Evolutionary conservation across 306 rosid genomes (phyloP).

Genomic region (Vicia faba): DNA sequence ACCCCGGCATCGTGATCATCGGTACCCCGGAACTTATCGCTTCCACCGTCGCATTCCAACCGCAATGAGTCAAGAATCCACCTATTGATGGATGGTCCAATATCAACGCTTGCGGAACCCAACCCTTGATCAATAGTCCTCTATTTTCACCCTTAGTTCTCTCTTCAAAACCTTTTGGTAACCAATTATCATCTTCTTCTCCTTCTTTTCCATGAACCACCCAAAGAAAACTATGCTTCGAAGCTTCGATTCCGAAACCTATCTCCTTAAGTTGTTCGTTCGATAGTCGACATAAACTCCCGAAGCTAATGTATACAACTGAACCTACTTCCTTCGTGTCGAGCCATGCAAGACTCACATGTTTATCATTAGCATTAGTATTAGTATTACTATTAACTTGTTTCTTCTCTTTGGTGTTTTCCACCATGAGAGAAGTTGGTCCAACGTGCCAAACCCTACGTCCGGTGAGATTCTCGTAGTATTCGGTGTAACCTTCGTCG

Average conservation of each 20-base stretch:
- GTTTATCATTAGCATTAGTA: background rate
- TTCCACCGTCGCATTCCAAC: slow-evolving; percentile 37
- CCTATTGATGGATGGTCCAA: slow-evolving; percentile 28
- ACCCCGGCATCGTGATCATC: slow-evolving; percentile 38
- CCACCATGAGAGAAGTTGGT: slow-evolving; percentile 39
- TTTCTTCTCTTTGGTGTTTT: background rate
- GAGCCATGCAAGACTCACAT: slow-evolving; percentile 38
- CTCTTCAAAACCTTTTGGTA: slow-evolving; percentile 35
- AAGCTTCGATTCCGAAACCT: slow-evolving; percentile 27
- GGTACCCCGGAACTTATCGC: slow-evolving; percentile 39
- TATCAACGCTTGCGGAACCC: slow-evolving; percentile 41
- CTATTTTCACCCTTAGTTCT: slow-evolving; percentile 6
- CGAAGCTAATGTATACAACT: slow-evolving; percentile 38
- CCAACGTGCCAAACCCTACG: slow-evolving; percentile 48
- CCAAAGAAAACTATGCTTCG: slow-evolving; percentile 33
- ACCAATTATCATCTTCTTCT: background rate
- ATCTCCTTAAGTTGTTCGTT: slow-evolving; percentile 31
- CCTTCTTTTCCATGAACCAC: slow-evolving; percentile 33
- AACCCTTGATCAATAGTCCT: slow-evolving; percentile 34
- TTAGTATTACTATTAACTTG: background rate
- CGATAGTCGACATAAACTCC: slow-evolving; percentile 19
- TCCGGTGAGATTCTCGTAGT: slow-evolving; percentile 32
- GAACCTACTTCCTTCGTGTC: slow-evolving; percentile 1
- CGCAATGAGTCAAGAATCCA: slow-evolving; percentile 40
- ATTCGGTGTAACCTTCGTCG: slow-evolving; percentile 35